Evolutionary conservation across 352 stramenopile species (phyloP), one percentile per base, ranked within the genome.

Genomic region (Phytopythium delawarense): DNA sequence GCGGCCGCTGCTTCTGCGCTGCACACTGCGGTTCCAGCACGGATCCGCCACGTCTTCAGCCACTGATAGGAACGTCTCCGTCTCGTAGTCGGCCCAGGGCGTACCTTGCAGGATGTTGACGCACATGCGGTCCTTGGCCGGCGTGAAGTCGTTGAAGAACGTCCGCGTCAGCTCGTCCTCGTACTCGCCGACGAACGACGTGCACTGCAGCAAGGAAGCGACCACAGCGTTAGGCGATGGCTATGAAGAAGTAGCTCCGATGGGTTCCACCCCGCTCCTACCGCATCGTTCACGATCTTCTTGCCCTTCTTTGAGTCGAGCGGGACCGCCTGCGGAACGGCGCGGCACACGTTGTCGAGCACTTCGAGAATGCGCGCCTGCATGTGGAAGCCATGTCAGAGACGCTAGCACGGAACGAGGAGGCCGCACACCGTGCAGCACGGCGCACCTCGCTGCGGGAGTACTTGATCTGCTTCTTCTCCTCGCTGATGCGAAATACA

Each of bases 391-490:
- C 12, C 11, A 20, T 6, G 42, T 15, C 13, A 7, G 11, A 23
- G 18, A 12, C 42, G 9, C 18, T 7, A 48, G 6, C 42, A 9
- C 21, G 37, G 15, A 9, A 18, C 21, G 0, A 15, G 35, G 7
- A 11, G 9, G 7, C 35, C 1, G 35, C 35, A 40, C 11, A 39
- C 13, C 1, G 21, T 37, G 18, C 25, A 34, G 7, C 46, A 48
- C 15, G 4, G 59, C 54, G 12, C 15, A 87, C 83, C 67, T 94
- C 85, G 39, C 85, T 94, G 46, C 83, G 85, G 13, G 85, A 90
- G 58, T 83, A 94, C 64, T 83, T 88, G 62, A 94, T 81, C 56
- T 88, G 83, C 65, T 91, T 91, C 70, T 94, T 94, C 71, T 91
- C 80, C 66, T 94, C 85, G 48, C 85, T 94, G 67, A 94, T 91